Base-by-base conservation (phyloP, 192 early-diverging fungal genomes). In the Coemansia sp. region DNA sequence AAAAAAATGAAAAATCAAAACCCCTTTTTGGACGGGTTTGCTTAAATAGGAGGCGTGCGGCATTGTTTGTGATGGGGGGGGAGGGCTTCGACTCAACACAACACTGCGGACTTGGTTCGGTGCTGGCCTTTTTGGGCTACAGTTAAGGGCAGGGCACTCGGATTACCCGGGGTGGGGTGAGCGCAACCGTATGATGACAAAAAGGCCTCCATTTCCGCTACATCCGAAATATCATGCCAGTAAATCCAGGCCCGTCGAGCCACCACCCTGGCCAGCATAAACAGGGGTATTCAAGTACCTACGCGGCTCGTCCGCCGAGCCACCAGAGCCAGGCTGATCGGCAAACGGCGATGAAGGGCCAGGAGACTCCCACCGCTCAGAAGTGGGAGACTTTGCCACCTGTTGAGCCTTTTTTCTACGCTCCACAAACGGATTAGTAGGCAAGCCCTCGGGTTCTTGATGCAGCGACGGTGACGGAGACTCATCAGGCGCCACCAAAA, bases 401-500 rank as follows among this genome's bases (percentile, higher is more conserved):
- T 54, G 62, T 34, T 72, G 69, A 6, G 76, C 76, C 66, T 67
- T 65, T 53, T 51, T 67, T 41, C 70, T 51, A 2, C 79, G 61
- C 66, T 72, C 72, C 21, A 77, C 79, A 82, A 82, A 82, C 42
- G 79, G 74, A 42, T 76, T 77, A 0, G 63, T 75, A 35, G 69
- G 57, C 35, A n/a, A 42, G 6, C 16, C 29, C 16, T 54, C 54
- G 4, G 62, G 39, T 63, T 82, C 74, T 3, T 56, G 66, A 41
- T 82, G 79, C 62, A 77, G 24, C 24, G 45, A 64, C 3, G 60
- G 19, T 7, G 64, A 62, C 21, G 29, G 16, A 7, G 48, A 29
- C 4, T 68, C 54, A 8, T 76, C 65, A 1, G 79, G 67, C 56
- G 62, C 71, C 10, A 82, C 63, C 2, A 67, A 13, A 27, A 64